These are phyloP conservation scores for Sesbania bispinosa DNA, from an alignment of 306 rosid species.

Conservation along the genomic window DNA sequence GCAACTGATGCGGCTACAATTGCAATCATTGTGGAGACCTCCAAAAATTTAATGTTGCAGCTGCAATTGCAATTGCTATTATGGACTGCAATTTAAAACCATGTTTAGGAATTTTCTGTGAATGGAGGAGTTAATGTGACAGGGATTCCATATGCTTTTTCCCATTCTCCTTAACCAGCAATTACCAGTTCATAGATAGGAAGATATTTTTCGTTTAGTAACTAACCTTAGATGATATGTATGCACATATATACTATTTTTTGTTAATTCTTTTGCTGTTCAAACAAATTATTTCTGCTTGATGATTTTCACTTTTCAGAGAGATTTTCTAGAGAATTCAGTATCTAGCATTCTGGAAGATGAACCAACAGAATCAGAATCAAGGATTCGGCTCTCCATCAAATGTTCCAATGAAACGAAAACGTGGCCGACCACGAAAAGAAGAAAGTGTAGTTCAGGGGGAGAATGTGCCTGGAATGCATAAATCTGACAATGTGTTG, in stretches of 20 bases:
- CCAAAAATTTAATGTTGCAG: too few species aligned
- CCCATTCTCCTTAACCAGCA: too few species aligned
- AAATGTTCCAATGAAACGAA: slow-evolving; percentile 47
- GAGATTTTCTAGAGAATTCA: neutral
- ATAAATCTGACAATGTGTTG: slow-evolving; percentile 27
- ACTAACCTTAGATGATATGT: too few species aligned
- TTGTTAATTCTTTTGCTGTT: neutral
- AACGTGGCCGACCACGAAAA: slow-evolving; percentile 75
- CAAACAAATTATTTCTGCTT: neutral
- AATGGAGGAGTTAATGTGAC: too few species aligned
- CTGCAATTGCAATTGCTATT: too few species aligned
- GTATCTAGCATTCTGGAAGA: slow-evolving; percentile 24
- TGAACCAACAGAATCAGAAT: slow-evolving; percentile 51
- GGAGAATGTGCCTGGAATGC: slow-evolving; percentile 9
- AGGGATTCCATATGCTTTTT: too few species aligned
- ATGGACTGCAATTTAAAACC: too few species aligned
- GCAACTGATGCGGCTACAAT: too few species aligned
- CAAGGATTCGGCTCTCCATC: slow-evolving; percentile 30
- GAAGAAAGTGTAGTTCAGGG: slow-evolving; percentile 26
- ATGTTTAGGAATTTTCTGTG: too few species aligned
- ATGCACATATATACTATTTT: neutral
- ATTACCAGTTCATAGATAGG: too few species aligned
- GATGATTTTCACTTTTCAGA: slow-evolving; percentile 33
- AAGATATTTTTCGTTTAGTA: too few species aligned
- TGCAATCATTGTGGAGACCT: too few species aligned